phyloP scores from a whole-genome alignment of 2,329 filamentous ascomycete genomes.

The Botrytis sinoallii region DNA sequence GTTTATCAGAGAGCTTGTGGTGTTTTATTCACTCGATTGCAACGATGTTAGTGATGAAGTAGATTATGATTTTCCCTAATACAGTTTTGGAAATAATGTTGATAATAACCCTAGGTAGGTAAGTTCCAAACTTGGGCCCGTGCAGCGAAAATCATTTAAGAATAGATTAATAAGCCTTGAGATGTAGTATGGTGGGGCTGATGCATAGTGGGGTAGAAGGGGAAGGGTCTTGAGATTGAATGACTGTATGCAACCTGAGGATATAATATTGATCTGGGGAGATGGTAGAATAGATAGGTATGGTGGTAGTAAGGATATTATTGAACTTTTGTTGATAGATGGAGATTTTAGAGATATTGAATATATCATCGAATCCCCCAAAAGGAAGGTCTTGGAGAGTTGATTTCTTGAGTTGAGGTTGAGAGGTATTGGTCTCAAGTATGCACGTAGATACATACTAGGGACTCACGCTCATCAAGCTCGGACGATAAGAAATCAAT shows the following conservation, averaged over 20 bases:
- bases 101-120: too few relatives aligned
- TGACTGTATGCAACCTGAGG: not conserved
- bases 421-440: not conserved
- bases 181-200: not conserved
- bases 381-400: not conserved
- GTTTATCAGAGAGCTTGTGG: too few relatives aligned
- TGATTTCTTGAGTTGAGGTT: not conserved
- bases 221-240: not conserved
- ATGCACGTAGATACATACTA: not conserved
- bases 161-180: not conserved
- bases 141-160: not conserved
- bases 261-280: not conserved
- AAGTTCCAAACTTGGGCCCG: not conserved
- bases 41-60: too few relatives aligned
- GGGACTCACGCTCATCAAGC: not conserved
- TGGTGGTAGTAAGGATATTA: too few relatives aligned
- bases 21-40: too few relatives aligned
- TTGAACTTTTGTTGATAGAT: too few relatives aligned
- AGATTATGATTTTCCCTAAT: too few relatives aligned
- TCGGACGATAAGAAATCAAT: not conserved
- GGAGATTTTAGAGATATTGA: too few relatives aligned
- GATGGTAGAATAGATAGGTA: not conserved
- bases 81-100: too few relatives aligned
- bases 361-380: not conserved
- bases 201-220: not conserved